Evolutionary conservation across 2,329 filamentous ascomycete genomes (phyloP).

Genomic region (Thielaviopsis populi): DNA sequence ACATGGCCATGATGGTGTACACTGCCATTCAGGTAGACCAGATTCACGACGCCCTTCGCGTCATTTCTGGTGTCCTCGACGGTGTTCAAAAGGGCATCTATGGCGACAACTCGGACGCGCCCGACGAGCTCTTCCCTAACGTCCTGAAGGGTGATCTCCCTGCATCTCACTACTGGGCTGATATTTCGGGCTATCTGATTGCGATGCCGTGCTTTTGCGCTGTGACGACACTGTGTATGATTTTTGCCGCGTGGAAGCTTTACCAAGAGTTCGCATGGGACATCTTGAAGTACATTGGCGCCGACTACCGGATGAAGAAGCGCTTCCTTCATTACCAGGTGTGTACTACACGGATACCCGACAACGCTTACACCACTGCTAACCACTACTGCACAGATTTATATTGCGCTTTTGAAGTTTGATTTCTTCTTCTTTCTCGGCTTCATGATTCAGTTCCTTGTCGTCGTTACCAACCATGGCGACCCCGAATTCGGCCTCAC

Average conservation of each 20-base stretch:
- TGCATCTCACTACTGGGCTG: conserved; percentile 43
- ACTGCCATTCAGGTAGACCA: conserved; percentile 87
- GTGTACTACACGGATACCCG: conserved; percentile 21
- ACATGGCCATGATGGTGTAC: conserved; percentile 81
- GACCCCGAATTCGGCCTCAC: conserved; percentile 74
- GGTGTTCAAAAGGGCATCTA: conserved; percentile 10
- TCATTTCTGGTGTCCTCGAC: conserved; percentile 12
- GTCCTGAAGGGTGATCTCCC: conserved; percentile 28
- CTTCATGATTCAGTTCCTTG: conserved; percentile 94
- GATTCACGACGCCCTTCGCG: conserved; percentile 55
- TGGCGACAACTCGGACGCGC: not conserved
- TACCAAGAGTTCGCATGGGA: conserved; percentile 99
- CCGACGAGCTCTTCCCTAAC: conserved; percentile 29
- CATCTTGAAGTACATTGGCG: conserved; percentile 97
- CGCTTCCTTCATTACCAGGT: conserved; percentile 95
- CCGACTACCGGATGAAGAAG: conserved; percentile 91
- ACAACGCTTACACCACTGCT: not conserved
- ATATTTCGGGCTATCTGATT: conserved; percentile 62
- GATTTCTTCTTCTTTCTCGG: conserved; percentile 99
- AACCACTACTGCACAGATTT: conserved; percentile 47
- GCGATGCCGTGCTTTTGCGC: conserved; percentile 76
- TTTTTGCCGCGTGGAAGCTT: conserved; percentile 76
- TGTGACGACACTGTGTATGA: conserved; percentile 56
- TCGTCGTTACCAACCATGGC: conserved; percentile 60
- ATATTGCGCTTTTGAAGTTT: conserved; percentile 94